Evolutionary conservation across 1,284 basidiomycete species (phyloP), one percentile per base, ranked within the genome.

Genomic region (Melampsora americana): DNA sequence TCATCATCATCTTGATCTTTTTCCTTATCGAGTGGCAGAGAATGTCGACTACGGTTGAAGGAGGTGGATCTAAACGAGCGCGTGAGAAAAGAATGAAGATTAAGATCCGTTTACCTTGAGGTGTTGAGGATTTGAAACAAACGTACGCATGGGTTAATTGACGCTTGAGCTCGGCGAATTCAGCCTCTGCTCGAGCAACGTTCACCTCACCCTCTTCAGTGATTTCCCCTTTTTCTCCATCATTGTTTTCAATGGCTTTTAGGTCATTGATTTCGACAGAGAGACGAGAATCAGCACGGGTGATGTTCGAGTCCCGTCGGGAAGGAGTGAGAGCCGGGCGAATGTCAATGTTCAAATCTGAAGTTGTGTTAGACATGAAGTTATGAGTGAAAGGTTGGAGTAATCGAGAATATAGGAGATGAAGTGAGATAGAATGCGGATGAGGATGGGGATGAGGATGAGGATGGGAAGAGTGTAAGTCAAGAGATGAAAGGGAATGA

Each of bases 91-190:
- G 64, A 44, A 7, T 18, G n/a, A 32, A 42, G 9, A 35, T 35
- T 9, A 35, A 9, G 9, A 35, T 9, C 9, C 9, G 35, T 35
- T 35, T 35, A 35, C 35, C 35, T 35, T 35, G 3, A 35, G 35
- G 35, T 3, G 35, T 35, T 9, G 9, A 35, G 35, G 35, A 35
- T 4, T 35, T 35, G 35, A 3, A 35, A 9, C 35, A 59, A 48
- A 46, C 64, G 59, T 18, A 74, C 71, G 65, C 62, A 61, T 75
- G 60, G 59, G 73, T 67, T 26, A 75, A 66, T 69, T 75, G 73
- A 18, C 73, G 65, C 35, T 59, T 75, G 3, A 75, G 32, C 16
- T 61, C 42, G n/a, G 65, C 66, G 39, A 75, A 75, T 53, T 75
- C 66, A 39, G 35, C 39, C 32, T 75, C 73, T 12, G 73, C 73